phyloP scores from a whole-genome alignment of 2,329 filamentous ascomycete species.

The Botrytis galanthina region DNA sequence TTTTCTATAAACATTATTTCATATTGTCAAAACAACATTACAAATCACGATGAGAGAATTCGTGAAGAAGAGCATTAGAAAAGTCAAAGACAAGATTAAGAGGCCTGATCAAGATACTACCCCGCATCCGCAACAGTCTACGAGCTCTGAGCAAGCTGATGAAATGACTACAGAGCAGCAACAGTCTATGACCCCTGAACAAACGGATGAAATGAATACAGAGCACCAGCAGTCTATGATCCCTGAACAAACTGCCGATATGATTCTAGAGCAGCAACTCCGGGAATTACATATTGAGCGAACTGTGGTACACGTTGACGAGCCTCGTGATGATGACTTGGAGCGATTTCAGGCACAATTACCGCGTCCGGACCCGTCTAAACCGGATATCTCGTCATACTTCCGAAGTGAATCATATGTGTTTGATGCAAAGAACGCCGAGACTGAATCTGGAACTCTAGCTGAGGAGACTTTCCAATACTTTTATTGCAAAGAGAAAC shows the following conservation, averaged over 20 bases:
- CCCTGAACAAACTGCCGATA: not conserved
- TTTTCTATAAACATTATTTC: no score
- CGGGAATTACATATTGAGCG: not conserved
- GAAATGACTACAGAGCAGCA: not conserved
- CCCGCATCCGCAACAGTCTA: not conserved
- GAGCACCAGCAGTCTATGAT: not conserved
- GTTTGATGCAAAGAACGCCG: not conserved
- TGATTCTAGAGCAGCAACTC: not conserved
- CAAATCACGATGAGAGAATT: not conserved
- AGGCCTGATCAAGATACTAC: not conserved
- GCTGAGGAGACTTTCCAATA: slow-evolving; percentile 19
- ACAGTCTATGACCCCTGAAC: not conserved
- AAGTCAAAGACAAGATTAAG: not conserved
- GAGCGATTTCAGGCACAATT: not conserved
- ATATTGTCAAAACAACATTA: not conserved
- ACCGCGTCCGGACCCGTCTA: not conserved
- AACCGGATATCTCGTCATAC: not conserved
- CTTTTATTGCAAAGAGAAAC: slow-evolving; percentile 20
- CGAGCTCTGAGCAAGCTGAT: not conserved
- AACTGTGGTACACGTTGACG: not conserved
- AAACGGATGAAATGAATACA: not conserved
- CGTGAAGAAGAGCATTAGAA: not conserved
- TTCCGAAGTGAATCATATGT: not conserved
- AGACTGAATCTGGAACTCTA: slow-evolving; percentile 1
- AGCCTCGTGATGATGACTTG: not conserved